Conservation (phyloP, 2,329 filamentous ascomycete species). For the Colletotrichum endophyticum region DNA sequence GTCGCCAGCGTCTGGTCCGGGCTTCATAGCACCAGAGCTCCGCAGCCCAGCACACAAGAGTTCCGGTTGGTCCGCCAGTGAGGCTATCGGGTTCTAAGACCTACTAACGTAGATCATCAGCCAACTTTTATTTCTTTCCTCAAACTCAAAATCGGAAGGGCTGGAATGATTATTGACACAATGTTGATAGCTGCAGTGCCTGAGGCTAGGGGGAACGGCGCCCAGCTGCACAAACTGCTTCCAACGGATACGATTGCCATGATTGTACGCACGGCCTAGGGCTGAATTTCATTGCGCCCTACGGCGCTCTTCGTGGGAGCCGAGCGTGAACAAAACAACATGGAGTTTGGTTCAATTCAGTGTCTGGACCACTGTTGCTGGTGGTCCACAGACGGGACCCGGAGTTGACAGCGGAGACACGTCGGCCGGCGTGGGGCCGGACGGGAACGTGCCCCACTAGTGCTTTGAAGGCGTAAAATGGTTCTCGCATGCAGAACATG, state of each 20-base stretch:
- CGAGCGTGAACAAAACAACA: not conserved
- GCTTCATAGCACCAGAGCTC: not conserved
- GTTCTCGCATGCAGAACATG: not conserved
- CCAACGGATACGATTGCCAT: not conserved
- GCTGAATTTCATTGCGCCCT: not conserved
- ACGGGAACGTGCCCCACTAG: not conserved
- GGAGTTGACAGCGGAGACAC: conserved; percentile 1
- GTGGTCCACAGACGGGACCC: not conserved
- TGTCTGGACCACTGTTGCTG: not conserved
- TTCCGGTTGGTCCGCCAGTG: not conserved
- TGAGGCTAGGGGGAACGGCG: not conserved
- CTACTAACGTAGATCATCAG: not conserved
- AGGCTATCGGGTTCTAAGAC: not conserved
- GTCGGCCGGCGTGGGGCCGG: conserved; percentile 1
- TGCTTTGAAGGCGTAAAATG: not conserved
- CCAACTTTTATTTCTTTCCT: not conserved
- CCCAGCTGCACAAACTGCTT: not conserved
- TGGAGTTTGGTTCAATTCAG: not conserved
- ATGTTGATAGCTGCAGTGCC: not conserved
- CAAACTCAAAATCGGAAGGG: not conserved
- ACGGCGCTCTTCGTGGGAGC: not conserved
- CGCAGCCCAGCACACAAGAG: not conserved
- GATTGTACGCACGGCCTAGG: not conserved
- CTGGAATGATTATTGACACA: not conserved
- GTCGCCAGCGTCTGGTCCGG: not conserved